These are phyloP conservation scores for Globisporangium megalacanthum DNA, from an alignment of 352 stramenopile genomes.

Conservation along the genomic window DNA sequence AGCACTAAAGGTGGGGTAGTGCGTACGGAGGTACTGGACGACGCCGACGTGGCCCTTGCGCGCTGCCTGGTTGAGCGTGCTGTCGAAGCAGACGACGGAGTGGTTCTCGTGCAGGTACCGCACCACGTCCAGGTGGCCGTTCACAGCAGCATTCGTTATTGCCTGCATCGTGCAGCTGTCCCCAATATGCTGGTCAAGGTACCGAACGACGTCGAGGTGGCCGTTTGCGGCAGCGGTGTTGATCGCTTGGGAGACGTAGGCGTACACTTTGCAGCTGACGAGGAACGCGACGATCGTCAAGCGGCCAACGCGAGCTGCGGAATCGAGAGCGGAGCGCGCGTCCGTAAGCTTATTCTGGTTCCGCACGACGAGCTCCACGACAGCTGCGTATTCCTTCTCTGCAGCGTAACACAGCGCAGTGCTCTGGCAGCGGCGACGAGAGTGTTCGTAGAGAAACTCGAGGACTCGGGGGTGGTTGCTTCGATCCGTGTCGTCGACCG, in stretches of 20 bases:
- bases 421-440: neutral
- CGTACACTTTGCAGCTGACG: neutral
- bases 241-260: neutral
- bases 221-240: neutral
- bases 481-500: neutral
- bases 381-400: neutral
- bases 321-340: neutral
- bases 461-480: neutral
- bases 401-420: neutral
- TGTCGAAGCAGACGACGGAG: neutral
- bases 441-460: neutral
- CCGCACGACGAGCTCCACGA: neutral
- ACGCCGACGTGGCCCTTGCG: neutral
- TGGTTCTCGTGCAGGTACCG: neutral
- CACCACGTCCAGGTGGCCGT: neutral
- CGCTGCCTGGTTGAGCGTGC: neutral
- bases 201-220: conserved; percentile 1
- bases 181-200: neutral
- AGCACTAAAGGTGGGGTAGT: neutral
- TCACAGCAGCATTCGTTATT: too few species aligned
- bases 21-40: neutral
- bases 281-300: neutral
- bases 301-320: neutral
- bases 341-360: neutral
- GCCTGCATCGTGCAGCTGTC: too few species aligned